These are phyloP conservation scores for Stachybotrys elegans DNA, from an alignment of 2,329 filamentous ascomycete species.

Conservation along the genomic window DNA sequence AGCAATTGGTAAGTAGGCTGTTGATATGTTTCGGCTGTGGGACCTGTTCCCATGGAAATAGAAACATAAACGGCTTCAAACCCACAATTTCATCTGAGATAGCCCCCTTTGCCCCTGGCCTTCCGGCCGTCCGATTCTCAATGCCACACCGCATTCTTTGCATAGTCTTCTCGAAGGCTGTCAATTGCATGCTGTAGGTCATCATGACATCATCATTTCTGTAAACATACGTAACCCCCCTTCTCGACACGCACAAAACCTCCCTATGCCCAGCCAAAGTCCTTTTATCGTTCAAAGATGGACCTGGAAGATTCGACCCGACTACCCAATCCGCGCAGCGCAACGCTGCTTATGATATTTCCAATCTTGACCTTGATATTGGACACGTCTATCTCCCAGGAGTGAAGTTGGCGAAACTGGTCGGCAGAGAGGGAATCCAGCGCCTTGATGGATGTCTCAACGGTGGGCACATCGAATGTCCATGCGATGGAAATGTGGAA, in stretches of 20 bases:
- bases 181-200: background rate
- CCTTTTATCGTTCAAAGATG: background rate
- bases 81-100: no score
- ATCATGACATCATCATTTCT: background rate
- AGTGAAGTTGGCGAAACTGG: slow-evolving; percentile 24
- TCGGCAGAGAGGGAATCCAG: slow-evolving; percentile 16
- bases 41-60: no score
- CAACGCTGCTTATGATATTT: slow-evolving; percentile 56
- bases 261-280: background rate
- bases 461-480: slow-evolving; percentile 55
- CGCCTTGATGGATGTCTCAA: slow-evolving; percentile 26
- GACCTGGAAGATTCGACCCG: slow-evolving; percentile 2
- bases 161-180: background rate
- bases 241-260: no score
- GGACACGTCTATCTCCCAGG: slow-evolving; percentile 48
- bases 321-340: slow-evolving; percentile 20
- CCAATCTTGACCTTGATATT: slow-evolving; percentile 72
- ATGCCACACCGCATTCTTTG: no score
- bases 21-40: no score
- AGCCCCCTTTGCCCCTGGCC: no score
- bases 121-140: no score
- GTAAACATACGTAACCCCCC: background rate
- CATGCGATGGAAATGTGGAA: slow-evolving; percentile 93
- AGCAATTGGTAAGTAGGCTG: no score
- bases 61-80: no score